A percentile compares a stretch with the other conserved stretches of the same genome.
These are phyloP conservation scores for Avena atlantica DNA, from an alignment of 176 grass and related monocot species.

Conservation along the genomic window DNA sequence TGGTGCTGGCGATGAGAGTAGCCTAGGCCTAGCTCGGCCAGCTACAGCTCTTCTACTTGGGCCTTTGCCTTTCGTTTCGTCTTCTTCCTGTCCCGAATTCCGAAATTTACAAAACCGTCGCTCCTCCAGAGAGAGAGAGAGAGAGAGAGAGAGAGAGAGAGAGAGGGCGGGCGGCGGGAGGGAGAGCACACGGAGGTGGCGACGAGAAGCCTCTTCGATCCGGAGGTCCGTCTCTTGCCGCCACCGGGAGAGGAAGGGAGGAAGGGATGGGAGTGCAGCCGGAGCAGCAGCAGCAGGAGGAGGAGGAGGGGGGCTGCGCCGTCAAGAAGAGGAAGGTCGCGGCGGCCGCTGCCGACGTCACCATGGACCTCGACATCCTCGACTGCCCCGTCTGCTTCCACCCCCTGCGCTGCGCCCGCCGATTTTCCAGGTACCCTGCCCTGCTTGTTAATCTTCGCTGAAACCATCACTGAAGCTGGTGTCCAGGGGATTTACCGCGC, in stretches of 20 bases:
- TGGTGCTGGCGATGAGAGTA: too few species aligned
- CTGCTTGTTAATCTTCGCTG: not conserved
- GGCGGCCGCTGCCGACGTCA: not conserved
- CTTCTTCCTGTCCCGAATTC: too few species aligned
- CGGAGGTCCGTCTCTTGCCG: too few species aligned
- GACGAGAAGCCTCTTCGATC: not conserved
- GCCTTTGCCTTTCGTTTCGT: too few species aligned
- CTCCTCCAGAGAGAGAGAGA: too few species aligned
- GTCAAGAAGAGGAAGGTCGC: constrained; percentile 2
- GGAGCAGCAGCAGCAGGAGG: not conserved
- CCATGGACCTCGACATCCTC: not conserved
- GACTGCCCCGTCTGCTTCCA: constrained; percentile 20
- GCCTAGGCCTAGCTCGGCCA: too few species aligned
- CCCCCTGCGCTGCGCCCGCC: not conserved
- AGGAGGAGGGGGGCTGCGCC: not conserved
- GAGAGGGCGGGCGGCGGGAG: too few species aligned
- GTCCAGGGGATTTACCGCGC: not conserved
- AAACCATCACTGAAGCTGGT: not conserved
- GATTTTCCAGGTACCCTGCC: constrained; percentile 11
- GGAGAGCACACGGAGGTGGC: too few species aligned
- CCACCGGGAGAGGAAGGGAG: too few species aligned
- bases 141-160: too few species aligned
- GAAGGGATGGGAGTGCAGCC: not conserved
- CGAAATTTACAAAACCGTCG: too few species aligned
- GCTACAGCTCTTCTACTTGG: too few species aligned